Conservation (phyloP, 139 green algal genomes). For the Monoraphidium neglectum region DNA sequence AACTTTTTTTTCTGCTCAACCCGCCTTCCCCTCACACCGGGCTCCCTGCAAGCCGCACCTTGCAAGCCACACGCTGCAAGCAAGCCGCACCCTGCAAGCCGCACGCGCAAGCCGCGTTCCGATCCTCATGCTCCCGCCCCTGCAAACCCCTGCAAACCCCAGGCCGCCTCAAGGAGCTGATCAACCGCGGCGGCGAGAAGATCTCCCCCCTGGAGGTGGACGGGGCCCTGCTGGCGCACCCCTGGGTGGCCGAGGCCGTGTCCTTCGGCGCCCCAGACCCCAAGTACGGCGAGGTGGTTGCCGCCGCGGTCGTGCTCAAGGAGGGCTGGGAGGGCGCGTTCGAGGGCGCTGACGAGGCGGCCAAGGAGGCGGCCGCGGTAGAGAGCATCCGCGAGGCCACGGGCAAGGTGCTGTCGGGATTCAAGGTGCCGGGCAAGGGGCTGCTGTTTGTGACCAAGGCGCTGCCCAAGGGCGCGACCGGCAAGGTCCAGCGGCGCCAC, state of each 20-base stretch:
- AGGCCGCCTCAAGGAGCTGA: constrained; percentile 92
- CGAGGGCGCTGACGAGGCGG: too few species aligned
- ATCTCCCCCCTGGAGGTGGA: constrained; percentile 81
- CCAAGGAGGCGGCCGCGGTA: too few species aligned
- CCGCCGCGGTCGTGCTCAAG: constrained; percentile 51
- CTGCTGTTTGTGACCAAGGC: constrained; percentile 9
- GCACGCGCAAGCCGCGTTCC: too few species aligned
- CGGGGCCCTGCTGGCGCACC: constrained; percentile 71
- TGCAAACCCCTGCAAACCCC: constrained; percentile 75
- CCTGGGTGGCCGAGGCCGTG: constrained; percentile 77
- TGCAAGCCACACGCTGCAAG: too few species aligned
- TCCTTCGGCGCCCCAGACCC: constrained; percentile 81
- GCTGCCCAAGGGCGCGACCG: constrained; percentile 83
- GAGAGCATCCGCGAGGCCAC: constrained; percentile 22
- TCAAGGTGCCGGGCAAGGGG: constrained; percentile 75
- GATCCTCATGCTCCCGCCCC: too few species aligned
- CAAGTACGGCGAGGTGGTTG: constrained; percentile 88
- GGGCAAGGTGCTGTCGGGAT: constrained; percentile 54
- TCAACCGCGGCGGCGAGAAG: constrained; percentile 91
- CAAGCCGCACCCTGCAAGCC: too few species aligned
- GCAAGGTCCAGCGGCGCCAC: constrained; percentile 83
- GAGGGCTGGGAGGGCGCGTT: too few species aligned
- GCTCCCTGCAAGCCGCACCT: too few species aligned
- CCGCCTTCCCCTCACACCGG: too few species aligned
- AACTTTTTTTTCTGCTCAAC: too few species aligned